Evolutionary conservation across 2,329 filamentous ascomycete genomes (phyloP).

Genomic region (Stachybotrys echinatus): DNA sequence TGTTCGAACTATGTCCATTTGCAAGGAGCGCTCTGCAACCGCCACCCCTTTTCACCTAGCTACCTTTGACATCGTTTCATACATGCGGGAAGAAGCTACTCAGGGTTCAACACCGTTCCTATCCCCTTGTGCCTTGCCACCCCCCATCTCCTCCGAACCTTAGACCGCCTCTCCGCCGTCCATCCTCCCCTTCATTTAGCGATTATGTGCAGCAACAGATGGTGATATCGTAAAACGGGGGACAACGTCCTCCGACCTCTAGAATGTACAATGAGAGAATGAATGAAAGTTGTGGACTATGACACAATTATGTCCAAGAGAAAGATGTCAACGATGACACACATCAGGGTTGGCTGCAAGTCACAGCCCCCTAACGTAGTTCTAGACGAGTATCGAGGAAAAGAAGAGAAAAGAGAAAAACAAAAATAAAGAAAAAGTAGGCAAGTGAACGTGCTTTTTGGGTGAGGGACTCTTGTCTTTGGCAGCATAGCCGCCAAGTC

Average conservation of each 20-base stretch:
- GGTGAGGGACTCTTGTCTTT: not conserved
- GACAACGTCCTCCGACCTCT: conserved; percentile 22
- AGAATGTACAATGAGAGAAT: conserved; percentile 26
- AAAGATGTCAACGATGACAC: conserved; percentile 20
- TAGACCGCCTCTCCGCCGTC: not conserved
- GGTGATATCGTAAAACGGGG: conserved; percentile 20
- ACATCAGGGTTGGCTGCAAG: conserved; percentile 17
- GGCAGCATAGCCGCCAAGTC: not conserved
- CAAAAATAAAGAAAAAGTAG: not conserved
- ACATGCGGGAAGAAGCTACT: not conserved
- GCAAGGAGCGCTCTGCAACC: not conserved
- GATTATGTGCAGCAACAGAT: conserved; percentile 26
- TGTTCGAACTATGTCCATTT: not conserved
- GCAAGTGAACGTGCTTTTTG: too few species aligned
- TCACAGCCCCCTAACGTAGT: conserved; percentile 11
- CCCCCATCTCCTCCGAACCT: not conserved
- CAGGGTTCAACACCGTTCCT: not conserved
- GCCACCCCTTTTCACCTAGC: not conserved
- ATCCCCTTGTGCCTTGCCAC: not conserved
- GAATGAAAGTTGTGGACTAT: conserved; percentile 18
- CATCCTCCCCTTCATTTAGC: conserved; percentile 12
- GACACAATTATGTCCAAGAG: conserved; percentile 25
- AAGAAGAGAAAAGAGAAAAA: conserved; percentile 1
- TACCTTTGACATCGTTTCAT: not conserved
- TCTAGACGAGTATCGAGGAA: not conserved